phyloP scores from a whole-genome alignment of 306 rosid species.

The Gynostemma pentaphyllum region DNA sequence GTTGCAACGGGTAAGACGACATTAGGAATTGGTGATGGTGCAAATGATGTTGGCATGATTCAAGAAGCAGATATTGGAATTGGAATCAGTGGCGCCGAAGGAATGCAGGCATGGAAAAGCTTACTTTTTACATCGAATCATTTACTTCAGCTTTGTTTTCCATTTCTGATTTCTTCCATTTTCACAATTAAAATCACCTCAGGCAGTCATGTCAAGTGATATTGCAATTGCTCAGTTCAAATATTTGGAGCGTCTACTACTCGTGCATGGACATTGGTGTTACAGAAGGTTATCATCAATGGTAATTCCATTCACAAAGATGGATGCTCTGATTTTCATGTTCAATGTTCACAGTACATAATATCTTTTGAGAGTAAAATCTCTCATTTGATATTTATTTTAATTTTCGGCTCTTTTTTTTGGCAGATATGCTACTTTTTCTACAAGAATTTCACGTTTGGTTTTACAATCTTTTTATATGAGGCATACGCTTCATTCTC shows the following conservation, averaged over 20 bases:
- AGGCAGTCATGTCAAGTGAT: conserved; percentile 99
- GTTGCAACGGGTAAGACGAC: conserved; percentile 84
- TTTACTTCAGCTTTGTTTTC: not conserved
- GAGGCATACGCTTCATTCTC: conserved; percentile 87
- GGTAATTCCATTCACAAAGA: conserved; percentile 35
- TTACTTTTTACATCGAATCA: not conserved
- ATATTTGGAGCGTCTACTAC: conserved; percentile 86
- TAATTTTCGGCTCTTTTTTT: conserved; percentile 21
- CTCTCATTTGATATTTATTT: not conserved
- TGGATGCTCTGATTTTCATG: not conserved
- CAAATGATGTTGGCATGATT: conserved; percentile 99
- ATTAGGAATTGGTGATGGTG: conserved; percentile 94
- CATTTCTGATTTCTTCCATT: conserved; percentile 4
- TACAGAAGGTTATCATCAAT: conserved; percentile 84
- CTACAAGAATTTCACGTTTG: conserved; percentile 87
- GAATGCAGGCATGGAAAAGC: conserved; percentile 72
- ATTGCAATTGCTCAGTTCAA: conserved; percentile 93
- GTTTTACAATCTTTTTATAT: conserved; percentile 73
- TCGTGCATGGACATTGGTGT: conserved; percentile 99
- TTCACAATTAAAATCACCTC: conserved; percentile 12
- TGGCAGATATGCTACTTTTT: conserved; percentile 92
- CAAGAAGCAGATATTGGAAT: conserved; percentile 98
- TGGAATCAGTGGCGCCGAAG: conserved; percentile 96
- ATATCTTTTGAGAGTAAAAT: not conserved
- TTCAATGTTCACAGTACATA: not conserved